Percentiles rank a stretch among this genome's conserved stretches.
Evolutionary conservation across 805 yeast species (phyloP).

Genomic region (Schizosaccharomyces octosporus): DNA sequence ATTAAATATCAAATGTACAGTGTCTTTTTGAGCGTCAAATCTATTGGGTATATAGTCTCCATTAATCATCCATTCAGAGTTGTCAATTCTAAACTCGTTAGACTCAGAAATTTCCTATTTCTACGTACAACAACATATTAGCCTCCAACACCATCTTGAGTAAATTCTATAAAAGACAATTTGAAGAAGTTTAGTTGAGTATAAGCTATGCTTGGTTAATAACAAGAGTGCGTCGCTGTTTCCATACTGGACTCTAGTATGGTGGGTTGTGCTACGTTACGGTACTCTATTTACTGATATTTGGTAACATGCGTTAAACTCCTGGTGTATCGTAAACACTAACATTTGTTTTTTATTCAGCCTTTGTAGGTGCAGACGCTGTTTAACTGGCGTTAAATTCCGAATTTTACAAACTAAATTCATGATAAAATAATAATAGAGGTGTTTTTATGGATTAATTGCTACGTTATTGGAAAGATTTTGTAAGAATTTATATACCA

Average conservation of each 20-base stretch:
- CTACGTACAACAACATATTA: constrained; percentile 49
- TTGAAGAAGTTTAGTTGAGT: neutral
- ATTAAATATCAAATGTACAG: constrained; percentile 67
- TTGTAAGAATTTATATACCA: too few relatives aligned
- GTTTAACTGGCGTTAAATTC: too few relatives aligned
- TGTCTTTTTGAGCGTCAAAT: constrained; percentile 76
- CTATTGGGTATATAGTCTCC: constrained; percentile 81
- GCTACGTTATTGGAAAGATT: too few relatives aligned
- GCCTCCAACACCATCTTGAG: constrained; percentile 75
- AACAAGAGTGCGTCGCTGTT: neutral
- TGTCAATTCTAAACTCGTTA: constrained; percentile 34
- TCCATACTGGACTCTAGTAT: neutral
- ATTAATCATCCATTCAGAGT: constrained; percentile 85
- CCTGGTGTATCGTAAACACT: too few relatives aligned
- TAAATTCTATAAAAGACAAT: neutral
- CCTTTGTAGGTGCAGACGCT: too few relatives aligned
- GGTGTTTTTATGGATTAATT: too few relatives aligned
- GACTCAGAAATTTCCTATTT: neutral
- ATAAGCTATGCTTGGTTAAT: neutral
- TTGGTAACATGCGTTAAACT: too few relatives aligned
- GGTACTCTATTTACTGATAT: too few relatives aligned
- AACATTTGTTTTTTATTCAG: too few relatives aligned
- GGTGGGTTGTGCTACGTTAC: neutral
- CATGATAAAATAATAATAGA: too few relatives aligned
- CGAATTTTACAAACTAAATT: too few relatives aligned